These are phyloP conservation scores for Fraxinus angustifolia DNA, from an alignment of 305 asterid genomes.

Conservation along the genomic window DNA sequence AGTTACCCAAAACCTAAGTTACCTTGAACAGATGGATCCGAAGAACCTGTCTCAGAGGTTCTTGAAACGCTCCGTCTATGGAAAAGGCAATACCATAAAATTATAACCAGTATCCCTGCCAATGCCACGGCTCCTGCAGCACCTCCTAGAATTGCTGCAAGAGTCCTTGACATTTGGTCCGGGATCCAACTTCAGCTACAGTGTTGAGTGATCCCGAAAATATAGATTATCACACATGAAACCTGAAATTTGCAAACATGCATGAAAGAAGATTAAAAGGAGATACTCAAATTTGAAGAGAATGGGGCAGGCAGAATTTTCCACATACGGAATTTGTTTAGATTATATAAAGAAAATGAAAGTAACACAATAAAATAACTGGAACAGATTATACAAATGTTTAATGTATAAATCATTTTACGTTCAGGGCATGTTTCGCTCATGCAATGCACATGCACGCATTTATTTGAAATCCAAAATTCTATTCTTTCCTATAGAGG, in stretches of 20 bases:
- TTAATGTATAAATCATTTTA: not conserved
- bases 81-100: slow-evolving; percentile 55
- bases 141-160: slow-evolving; percentile 91
- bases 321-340: not conserved
- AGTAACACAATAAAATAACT: not conserved
- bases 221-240: slow-evolving; percentile 39
- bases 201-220: slow-evolving; percentile 25
- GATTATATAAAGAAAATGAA: slow-evolving; percentile 1
- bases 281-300: not conserved
- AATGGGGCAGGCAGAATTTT: not conserved
- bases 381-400: not conserved
- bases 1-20: not conserved
- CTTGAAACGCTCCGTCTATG: slow-evolving; percentile 48
- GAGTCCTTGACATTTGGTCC: slow-evolving; percentile 84
- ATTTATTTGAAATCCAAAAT: not conserved
- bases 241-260: slow-evolving; percentile 36
- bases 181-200: slow-evolving; percentile 54
- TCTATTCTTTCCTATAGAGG: not conserved
- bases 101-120: slow-evolving; percentile 47
- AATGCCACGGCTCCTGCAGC: slow-evolving; percentile 98
- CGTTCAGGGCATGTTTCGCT: not conserved
- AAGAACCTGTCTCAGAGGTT: slow-evolving; percentile 78
- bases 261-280: slow-evolving; percentile 7
- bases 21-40: slow-evolving; percentile 80
- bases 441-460: slow-evolving; percentile 11